These are phyloP conservation scores for Selaginella moellendorffii DNA, from an alignment of 75 land plant species.

Conservation along the genomic window DNA sequence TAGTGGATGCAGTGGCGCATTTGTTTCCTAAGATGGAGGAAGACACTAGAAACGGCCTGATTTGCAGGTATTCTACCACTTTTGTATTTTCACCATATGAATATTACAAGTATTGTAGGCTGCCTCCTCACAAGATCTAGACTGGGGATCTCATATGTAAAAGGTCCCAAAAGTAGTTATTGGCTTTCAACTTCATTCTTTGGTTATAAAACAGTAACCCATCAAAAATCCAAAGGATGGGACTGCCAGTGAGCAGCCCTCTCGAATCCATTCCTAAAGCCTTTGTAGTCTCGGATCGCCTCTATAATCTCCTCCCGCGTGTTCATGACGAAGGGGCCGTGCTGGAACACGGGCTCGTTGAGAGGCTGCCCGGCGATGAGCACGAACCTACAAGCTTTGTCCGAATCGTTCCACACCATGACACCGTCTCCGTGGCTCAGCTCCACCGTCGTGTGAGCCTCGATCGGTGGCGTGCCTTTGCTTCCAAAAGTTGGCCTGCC, in stretches of 20 bases:
- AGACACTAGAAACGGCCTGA: no score
- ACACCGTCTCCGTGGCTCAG: conserved; percentile 57
- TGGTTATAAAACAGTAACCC: no score
- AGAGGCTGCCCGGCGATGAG: conserved; percentile 74
- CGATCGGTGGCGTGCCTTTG: conserved; percentile 12
- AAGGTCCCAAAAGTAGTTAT: no score
- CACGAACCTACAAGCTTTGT: conserved; percentile 41
- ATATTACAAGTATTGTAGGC: no score
- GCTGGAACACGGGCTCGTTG: conserved; percentile 61
- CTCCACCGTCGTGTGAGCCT: conserved; percentile 38
- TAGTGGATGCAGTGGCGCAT: no score
- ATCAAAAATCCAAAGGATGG: conserved; percentile 1
- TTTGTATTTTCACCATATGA: no score
- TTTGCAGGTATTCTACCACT: no score
- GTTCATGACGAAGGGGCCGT: conserved; percentile 96
- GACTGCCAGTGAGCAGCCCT: conserved; percentile 60
- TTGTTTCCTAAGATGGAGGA: no score
- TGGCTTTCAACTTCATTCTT: no score
- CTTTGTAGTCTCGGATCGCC: conserved; percentile 52
- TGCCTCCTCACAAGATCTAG: no score
- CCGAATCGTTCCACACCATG: conserved; percentile 53
- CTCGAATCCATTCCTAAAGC: conserved; percentile 65
- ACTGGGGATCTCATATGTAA: no score
- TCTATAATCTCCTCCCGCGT: conserved; percentile 57
- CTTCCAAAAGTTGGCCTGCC: conserved; percentile 50